Percentiles rank a stretch among this genome's conserved stretches.
Conservation (phyloP, 768 basidiomycete genomes). For the Lentinus brumalis region DNA sequence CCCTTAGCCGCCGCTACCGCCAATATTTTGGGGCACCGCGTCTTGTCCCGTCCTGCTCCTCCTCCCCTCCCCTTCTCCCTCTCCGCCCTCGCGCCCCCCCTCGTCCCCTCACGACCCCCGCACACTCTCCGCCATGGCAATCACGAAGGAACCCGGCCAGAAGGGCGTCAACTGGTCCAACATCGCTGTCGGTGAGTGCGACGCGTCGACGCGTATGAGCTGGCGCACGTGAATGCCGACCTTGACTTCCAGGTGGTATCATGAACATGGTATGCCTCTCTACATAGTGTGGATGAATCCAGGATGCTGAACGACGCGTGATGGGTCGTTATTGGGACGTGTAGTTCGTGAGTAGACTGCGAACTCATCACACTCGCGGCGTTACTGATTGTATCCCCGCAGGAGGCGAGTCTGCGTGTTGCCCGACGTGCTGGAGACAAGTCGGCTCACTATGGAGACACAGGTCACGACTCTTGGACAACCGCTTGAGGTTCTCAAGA, state of each 20-base stretch:
- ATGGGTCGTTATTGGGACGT: neutral
- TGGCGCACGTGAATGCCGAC: constrained; percentile 25
- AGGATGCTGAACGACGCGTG: constrained; percentile 13
- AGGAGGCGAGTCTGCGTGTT: constrained; percentile 66
- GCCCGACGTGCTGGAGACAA: neutral
- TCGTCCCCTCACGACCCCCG: constrained; percentile 14
- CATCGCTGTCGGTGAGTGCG: constrained; percentile 83
- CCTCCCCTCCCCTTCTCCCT: constrained; percentile 13
- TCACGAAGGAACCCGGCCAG: constrained; percentile 84
- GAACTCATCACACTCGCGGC: constrained; percentile 1
- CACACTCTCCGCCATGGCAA: constrained; percentile 57
- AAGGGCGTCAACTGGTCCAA: constrained; percentile 94
- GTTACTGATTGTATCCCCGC: constrained; percentile 31
- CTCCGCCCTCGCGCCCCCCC: constrained; percentile 12
- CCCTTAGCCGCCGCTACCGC: constrained; percentile 16
- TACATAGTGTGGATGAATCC: constrained; percentile 4
- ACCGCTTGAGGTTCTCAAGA: constrained; percentile 97
- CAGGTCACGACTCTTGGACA: constrained; percentile 98
- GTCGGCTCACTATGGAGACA: neutral
- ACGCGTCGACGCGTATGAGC: constrained; percentile 21
- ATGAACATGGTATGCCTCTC: constrained; percentile 88
- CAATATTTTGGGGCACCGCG: constrained; percentile 17
- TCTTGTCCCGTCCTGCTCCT: neutral
- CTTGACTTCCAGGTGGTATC: constrained; percentile 67
- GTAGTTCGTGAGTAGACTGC: constrained; percentile 38